Evolutionary conservation across 768 basidiomycete species (phyloP).

Genomic region (Crassisporium funariophilum): DNA sequence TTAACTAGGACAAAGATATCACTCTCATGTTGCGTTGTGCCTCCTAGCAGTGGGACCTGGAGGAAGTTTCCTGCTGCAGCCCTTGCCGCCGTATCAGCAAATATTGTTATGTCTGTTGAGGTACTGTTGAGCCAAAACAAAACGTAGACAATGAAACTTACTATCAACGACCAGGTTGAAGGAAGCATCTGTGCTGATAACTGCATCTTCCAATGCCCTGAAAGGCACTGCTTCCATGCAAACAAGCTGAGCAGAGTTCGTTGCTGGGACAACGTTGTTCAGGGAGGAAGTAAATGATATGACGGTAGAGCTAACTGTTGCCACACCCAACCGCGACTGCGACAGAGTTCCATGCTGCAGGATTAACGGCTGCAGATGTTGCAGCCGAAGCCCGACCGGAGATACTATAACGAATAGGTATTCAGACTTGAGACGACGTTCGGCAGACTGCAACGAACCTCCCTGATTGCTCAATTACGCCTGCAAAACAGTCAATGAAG

Average conservation of each 20-base stretch:
- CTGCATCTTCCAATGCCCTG: slow-evolving; percentile 34
- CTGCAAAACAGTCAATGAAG: slow-evolving; percentile 14
- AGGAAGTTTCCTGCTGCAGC: slow-evolving; percentile 28
- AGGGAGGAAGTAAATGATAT: neutral
- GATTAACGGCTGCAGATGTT: slow-evolving; percentile 12
- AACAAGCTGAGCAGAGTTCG: slow-evolving; percentile 31
- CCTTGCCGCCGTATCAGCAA: slow-evolving; percentile 27
- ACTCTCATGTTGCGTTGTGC: slow-evolving; percentile 32
- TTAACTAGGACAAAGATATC: slow-evolving; percentile 34
- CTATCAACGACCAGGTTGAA: slow-evolving; percentile 35
- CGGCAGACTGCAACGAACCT: slow-evolving; percentile 21
- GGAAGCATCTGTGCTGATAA: slow-evolving; percentile 26
- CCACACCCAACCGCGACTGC: slow-evolving; percentile 35
- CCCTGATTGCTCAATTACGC: slow-evolving; percentile 40
- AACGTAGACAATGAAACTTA: slow-evolving; percentile 9
- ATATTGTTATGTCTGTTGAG: slow-evolving; percentile 30
- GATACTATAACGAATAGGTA: slow-evolving; percentile 2
- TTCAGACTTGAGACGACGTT: neutral
- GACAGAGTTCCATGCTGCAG: slow-evolving; percentile 33
- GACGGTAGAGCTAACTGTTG: slow-evolving; percentile 19
- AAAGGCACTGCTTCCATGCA: slow-evolving; percentile 37
- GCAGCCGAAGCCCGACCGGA: slow-evolving; percentile 1
- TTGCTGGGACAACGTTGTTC: slow-evolving; percentile 1
- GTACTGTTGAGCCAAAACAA: neutral
- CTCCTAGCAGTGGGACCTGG: slow-evolving; percentile 28